Base-by-base conservation (phyloP, 176 grass and related monocot genomes). In the Themeda triandra region DNA sequence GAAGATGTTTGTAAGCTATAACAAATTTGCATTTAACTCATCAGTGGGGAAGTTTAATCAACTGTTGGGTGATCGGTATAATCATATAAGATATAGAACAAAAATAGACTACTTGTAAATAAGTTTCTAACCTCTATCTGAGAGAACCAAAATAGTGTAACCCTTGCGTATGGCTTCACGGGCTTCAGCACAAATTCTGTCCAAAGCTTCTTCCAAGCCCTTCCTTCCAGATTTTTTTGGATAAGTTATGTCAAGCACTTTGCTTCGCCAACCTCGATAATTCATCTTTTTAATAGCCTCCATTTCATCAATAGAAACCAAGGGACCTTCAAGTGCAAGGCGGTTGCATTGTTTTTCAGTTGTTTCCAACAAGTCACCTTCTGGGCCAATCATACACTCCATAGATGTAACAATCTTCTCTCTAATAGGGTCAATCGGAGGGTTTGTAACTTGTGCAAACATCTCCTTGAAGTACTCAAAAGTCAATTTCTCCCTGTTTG, bases 391-490 rank as follows among this genome's bases (percentile, higher is more conserved):
- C 96, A 99, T 92, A 44, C 96, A 99, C 84, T 99, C 92, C 88
- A 88, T 99, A 73, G 96, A 99, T 70, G 96, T 99, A 70, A 99
- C 93, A 27, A 99, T 99, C 73, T 99, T 96, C 81, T 99, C 96
- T 53, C 96, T 87, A 31, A 99, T 99, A 66, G 96, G 96, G 48
- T 99, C 96, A 75, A 99, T 99, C 11, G 96, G 96, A 1, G 96
- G 96, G 79, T 99, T 99, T 53, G 96, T 99, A 74, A 99, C 96
- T 87, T 99, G 96, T 24, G 96, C 96, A 76, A 99, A 99, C 93
- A 99, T 96, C 84, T 99, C 91, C 64, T 99, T 99, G 78, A 99
- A 99, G 83, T 99, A 99, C 79, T 96, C 93, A 84, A 96, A 99
- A 31, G 91, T 91, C 79, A 96, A 53, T 76, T 99, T 99, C 89